Conservation (phyloP, 805 yeast genomes). For the Yamadazyma akitaensis region DNA sequence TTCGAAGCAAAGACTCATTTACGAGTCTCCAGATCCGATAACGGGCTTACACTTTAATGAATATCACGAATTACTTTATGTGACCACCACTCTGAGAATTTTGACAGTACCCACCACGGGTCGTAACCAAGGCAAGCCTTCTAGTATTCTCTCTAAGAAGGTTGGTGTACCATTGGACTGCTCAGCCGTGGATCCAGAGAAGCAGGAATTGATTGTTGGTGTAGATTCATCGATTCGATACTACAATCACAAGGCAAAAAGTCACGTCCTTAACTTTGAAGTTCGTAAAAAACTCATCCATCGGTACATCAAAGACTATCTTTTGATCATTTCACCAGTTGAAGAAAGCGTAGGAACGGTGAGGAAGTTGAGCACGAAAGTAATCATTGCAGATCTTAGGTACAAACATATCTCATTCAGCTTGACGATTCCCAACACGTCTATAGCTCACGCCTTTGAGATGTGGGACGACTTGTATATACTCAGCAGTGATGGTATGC, state of each 20-base stretch:
- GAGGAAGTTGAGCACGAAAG: constrained; percentile 43
- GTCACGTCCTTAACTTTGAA: constrained; percentile 54
- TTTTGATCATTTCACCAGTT: constrained; percentile 56
- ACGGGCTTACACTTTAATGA: constrained; percentile 68
- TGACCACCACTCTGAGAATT: constrained; percentile 71
- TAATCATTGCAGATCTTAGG: constrained; percentile 64
- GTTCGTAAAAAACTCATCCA: constrained; percentile 52
- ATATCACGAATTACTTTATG: constrained; percentile 52
- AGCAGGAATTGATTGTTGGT: constrained; percentile 60
- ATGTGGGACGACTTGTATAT: constrained; percentile 58
- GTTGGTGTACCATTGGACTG: constrained; percentile 52
- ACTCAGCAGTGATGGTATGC: constrained; percentile 70
- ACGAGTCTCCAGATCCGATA: constrained; percentile 73
- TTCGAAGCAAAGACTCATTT: constrained; percentile 77
- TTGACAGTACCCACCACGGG: constrained; percentile 76
- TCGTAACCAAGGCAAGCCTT: constrained; percentile 65
- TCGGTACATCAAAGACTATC: constrained; percentile 47
- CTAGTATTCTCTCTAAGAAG: constrained; percentile 41
- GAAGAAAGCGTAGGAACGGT: constrained; percentile 18
- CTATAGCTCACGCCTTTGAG: constrained; percentile 56
- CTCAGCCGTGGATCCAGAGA: constrained; percentile 36
- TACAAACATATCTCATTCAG: constrained; percentile 71
- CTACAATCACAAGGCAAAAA: constrained; percentile 55
- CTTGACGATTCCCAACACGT: constrained; percentile 58
- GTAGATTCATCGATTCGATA: constrained; percentile 59